phyloP scores from a whole-genome alignment of 768 basidiomycete genomes.

The Ramaria rubella region DNA sequence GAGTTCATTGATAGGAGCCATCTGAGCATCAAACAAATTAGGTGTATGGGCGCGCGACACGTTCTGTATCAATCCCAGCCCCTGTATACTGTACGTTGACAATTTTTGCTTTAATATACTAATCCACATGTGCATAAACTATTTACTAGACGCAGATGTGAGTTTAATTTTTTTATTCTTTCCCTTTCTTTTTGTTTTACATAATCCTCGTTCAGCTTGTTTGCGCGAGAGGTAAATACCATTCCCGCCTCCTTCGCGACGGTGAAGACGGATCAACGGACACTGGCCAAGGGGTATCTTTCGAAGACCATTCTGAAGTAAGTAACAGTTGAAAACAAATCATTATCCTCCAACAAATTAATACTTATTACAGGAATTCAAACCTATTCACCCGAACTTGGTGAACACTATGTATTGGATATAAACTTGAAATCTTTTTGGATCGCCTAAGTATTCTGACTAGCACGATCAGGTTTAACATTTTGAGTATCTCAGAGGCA shows the following conservation, averaged over 20 bases:
- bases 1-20: not conserved
- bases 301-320: not conserved
- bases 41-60: slow-evolving; percentile 44
- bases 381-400: not conserved
- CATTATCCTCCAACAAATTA: not conserved
- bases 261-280: not conserved
- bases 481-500: too few relatives aligned
- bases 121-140: not conserved
- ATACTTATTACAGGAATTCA: not conserved
- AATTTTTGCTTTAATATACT: slow-evolving; percentile 18
- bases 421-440: too few relatives aligned
- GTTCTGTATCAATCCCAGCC: slow-evolving; percentile 52
- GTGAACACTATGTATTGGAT: not conserved
- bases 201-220: too few relatives aligned
- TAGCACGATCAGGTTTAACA: too few relatives aligned
- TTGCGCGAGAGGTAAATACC: slow-evolving; percentile 46
- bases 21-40: not conserved
- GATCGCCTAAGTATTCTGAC: too few relatives aligned
- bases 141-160: slow-evolving; percentile 47
- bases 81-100: slow-evolving; percentile 63
- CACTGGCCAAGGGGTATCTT: not conserved
- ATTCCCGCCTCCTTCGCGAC: slow-evolving; percentile 22
- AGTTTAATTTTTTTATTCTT: slow-evolving; percentile 13
- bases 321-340: not conserved
- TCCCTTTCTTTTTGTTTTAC: not conserved